Conservation (phyloP, 2,329 filamentous ascomycete species). For the Lachnellula hyalina region DNA sequence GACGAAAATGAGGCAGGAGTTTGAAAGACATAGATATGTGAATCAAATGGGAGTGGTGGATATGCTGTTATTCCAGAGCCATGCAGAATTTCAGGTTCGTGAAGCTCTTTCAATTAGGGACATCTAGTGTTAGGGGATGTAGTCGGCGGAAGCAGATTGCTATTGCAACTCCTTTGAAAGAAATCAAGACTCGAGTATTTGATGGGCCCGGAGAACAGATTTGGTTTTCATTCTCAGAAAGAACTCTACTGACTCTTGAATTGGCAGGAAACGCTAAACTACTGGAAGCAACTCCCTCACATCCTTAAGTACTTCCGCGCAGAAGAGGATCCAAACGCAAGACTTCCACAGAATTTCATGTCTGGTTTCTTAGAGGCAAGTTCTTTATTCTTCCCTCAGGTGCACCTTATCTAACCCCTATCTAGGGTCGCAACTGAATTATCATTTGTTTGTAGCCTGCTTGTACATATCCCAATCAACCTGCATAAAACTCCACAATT, state of each 20-base stretch:
- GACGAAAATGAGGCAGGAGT: constrained; percentile 93
- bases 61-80: constrained; percentile 82
- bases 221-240: neutral
- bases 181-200: no score
- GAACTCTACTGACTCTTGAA: neutral
- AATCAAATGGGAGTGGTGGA: constrained; percentile 85
- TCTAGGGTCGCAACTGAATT: constrained; percentile 30
- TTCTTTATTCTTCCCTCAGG: neutral
- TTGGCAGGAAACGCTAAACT: constrained; percentile 90
- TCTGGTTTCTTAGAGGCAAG: constrained; percentile 81
- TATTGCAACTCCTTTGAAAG: no score
- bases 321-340: constrained; percentile 71
- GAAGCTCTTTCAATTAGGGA: neutral
- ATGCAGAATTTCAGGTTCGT: constrained; percentile 85
- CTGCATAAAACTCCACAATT: constrained; percentile 19
- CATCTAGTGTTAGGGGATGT: neutral
- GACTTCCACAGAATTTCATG: constrained; percentile 86
- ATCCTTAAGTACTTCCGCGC: constrained; percentile 95
- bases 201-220: no score
- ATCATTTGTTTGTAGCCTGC: constrained; percentile 19
- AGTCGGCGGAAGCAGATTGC: no score
- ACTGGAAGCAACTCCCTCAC: constrained; percentile 96
- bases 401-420: constrained; percentile 13
- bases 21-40: constrained; percentile 91
- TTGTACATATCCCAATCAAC: constrained; percentile 31